Evolutionary conservation across 1,284 basidiomycete genomes (phyloP), one percentile per base, ranked within the genome.

Genomic region (Caloboletus inedulis): DNA sequence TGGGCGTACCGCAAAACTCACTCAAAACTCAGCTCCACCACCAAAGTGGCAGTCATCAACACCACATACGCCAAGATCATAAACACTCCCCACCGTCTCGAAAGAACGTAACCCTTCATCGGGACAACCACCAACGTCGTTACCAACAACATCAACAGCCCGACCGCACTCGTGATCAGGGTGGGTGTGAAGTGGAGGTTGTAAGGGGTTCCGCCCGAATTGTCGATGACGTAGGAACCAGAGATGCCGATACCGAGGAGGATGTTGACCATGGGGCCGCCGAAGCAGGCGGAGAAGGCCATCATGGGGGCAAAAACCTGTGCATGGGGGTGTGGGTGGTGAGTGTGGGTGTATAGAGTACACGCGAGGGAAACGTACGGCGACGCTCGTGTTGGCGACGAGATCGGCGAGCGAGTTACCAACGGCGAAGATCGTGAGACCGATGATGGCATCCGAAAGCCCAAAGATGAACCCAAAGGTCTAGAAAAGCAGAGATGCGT

Each of bases 361-460:
- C 43, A 52, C 16, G 13, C 4, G 23, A 37, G 45, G 7, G 18
- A 4, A 14, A 74, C 81, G 52, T 69, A 85, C 87, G 18, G 93
- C 94, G 8, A 93, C 91, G 44, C 91, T 95, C 72, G 94, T 89
- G 72, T 99, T 98, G 33, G 96, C 95, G 3, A 99, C 95, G 18
- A 98, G 81, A 71, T 99, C 96, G 1, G 95, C 96, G 7, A 98
- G 81, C 30, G 91, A 95, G 72, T 98, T 98, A 21, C 96, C 96
- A 31, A 98, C 81, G 0, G 95, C 96, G 64, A 99, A 99, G 58
- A 99, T 87, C 0, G 95, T 98, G 46, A 98, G 74, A 3, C 96
- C 96, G 49, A 99, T 89, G 65, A 99, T 96, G 25, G 96, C 95
- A 68, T 98, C 93, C n/a, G 91, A 94, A 23, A 99, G 78, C 0